phyloP scores from a whole-genome alignment of 352 stramenopile genomes.

The Globisporangium splendens region DNA sequence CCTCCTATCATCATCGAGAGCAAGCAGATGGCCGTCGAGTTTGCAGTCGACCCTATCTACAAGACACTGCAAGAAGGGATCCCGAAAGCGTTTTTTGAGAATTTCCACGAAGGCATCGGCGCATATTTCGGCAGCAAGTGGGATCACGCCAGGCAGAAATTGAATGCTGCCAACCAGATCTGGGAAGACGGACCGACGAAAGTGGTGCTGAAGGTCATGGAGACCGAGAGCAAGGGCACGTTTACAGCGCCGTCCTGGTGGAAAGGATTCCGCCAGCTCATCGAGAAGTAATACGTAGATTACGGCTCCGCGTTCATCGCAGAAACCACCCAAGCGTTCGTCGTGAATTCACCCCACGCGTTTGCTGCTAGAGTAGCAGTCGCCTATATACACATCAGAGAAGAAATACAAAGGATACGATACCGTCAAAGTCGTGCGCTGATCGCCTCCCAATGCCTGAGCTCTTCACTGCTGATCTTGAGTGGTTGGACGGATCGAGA shows the following conservation, averaged over 20 bases:
- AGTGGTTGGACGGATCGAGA: too few species aligned
- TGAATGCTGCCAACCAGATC: slow-evolving; percentile 90
- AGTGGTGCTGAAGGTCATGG: slow-evolving; percentile 90
- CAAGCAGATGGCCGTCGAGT: slow-evolving; percentile 83
- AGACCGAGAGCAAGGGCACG: slow-evolving; percentile 85
- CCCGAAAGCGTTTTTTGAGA: slow-evolving; percentile 84
- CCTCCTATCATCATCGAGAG: slow-evolving; percentile 53
- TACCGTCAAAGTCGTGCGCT: background rate
- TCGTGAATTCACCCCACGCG: background rate
- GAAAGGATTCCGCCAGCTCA: slow-evolving; percentile 91
- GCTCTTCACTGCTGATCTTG: too few species aligned
- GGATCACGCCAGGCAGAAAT: slow-evolving; percentile 70
- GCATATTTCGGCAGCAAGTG: slow-evolving; percentile 94
- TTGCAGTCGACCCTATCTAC: slow-evolving; percentile 69
- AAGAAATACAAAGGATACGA: background rate
- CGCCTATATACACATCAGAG: background rate
- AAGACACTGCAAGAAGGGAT: slow-evolving; percentile 74
- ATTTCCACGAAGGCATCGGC: slow-evolving; percentile 91
- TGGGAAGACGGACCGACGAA: slow-evolving; percentile 78
- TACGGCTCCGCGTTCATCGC: background rate
- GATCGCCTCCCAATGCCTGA: too few species aligned
- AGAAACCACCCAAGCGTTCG: background rate
- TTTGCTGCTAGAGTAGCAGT: background rate
- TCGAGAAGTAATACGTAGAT: slow-evolving; percentile 76
- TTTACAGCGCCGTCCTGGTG: slow-evolving; percentile 85